Evolutionary conservation across 2,329 filamentous ascomycete genomes (phyloP), one percentile per base, ranked within the genome.

Genomic region (Cercospora citrullina): DNA sequence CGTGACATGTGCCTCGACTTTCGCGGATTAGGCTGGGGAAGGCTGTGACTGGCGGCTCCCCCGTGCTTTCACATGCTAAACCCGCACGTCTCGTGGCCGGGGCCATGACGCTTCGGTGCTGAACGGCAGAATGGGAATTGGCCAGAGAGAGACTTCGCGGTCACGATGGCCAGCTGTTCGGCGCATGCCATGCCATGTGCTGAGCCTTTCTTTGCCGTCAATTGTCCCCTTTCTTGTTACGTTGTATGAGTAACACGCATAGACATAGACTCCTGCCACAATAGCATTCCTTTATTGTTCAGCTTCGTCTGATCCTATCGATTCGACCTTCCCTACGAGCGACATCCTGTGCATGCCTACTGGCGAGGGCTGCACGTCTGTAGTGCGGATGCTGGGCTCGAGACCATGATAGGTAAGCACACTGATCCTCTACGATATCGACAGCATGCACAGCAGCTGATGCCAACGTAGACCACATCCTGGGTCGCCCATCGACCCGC

Each of bases 401-500:
- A 59, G 55, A 30, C 55, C 57, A 71, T 71, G 69, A 71, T 71
- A 71, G 69, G 69, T 69, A 51, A 16, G 42, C 23, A 42, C 9
- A n/a, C 31, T 42, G 23, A 9, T 18, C 18, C 12, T 18, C 1
- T 3, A 21, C 30, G n/a, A 5, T 21, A 9, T 14, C 12, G 14
- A 3, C 18, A 26, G 14, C 6, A 30, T 16, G 4, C n/a, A 16
- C 39, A 14, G 33, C 23, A n/a, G 55, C 62, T 67, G 58, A 65
- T 59, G n/a, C 14, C 26, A 21, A 1, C 1, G 33, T 23, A 59
- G 72, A 73, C 63, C 72, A 73, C 53, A 72, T 73, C 57, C 66
- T 73, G 30, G 72, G 72, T 28, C 68, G 72, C 10, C 72, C 72
- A 12, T 73, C 72, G 39, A 73, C 72, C 30, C 72, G 72, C 45